These are phyloP conservation scores for Cicer cuneatum DNA, from an alignment of 306 rosid species.

Conservation along the genomic window DNA sequence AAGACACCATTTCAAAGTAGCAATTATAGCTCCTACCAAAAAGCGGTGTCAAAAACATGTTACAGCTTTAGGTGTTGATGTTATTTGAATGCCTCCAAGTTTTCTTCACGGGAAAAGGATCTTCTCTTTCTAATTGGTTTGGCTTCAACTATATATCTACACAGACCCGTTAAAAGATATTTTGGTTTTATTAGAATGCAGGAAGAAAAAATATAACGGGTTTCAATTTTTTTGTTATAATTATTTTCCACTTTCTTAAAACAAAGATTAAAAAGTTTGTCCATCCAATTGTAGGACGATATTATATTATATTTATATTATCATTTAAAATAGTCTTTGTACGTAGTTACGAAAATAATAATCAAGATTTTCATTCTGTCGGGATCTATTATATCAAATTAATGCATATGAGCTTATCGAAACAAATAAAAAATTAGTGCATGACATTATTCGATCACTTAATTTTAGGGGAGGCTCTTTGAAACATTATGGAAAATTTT, in stretches of 20 bases:
- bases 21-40: constrained; percentile 31
- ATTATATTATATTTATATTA: no score
- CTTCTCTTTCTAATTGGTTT: constrained; percentile 38
- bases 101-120: constrained; percentile 56
- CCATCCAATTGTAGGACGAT: background rate
- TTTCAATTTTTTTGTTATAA: constrained; percentile 9
- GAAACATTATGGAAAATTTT: no score
- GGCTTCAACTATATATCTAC: constrained; percentile 29
- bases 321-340: no score
- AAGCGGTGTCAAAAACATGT: constrained; percentile 48
- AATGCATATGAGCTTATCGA: no score
- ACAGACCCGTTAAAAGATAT: constrained; percentile 28
- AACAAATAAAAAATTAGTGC: no score
- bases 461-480: no score
- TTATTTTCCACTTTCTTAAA: constrained; percentile 24
- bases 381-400: no score
- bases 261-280: background rate
- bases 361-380: no score
- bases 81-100: constrained; percentile 64
- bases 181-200: constrained; percentile 39
- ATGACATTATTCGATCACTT: no score
- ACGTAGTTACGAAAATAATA: no score
- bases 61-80: constrained; percentile 44
- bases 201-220: background rate
- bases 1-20: constrained; percentile 30